A percentile compares a stretch with the other conserved stretches of the same genome.
Evolutionary conservation across 495 filamentous ascomycete genomes (phyloP).

Genomic region (Aspergillus egyptiacus): DNA sequence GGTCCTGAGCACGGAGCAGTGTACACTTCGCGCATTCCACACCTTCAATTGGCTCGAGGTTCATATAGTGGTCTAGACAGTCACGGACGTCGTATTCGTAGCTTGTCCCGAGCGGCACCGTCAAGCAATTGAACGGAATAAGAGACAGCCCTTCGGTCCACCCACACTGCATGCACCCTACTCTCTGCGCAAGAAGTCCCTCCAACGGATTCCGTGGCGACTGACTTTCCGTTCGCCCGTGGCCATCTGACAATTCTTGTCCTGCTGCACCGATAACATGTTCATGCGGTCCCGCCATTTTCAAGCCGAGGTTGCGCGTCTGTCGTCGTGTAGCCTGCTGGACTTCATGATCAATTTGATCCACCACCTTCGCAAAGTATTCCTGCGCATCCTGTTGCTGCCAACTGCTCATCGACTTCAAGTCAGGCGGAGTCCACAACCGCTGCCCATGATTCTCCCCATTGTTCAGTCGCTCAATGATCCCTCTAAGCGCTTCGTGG

Average conservation of each 20-base stretch:
- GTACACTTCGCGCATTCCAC: slow-evolving; percentile 94
- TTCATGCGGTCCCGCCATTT: slow-evolving; percentile 34
- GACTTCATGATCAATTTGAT: slow-evolving; percentile 78
- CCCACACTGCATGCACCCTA: slow-evolving; percentile 81
- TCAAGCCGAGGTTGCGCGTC: slow-evolving; percentile 39
- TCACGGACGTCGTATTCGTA: slow-evolving; percentile 60
- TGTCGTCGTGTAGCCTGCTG: slow-evolving; percentile 41
- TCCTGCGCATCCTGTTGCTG: slow-evolving; percentile 99
- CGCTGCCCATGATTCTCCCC: slow-evolving; percentile 59
- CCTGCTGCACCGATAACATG: slow-evolving; percentile 28
- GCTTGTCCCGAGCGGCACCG: slow-evolving; percentile 62
- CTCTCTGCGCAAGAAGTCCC: slow-evolving; percentile 81
- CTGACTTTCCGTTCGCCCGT: slow-evolving; percentile 9
- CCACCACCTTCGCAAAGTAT: slow-evolving; percentile 86
- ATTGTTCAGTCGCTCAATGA: slow-evolving; percentile 63
- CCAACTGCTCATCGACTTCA: slow-evolving; percentile 87
- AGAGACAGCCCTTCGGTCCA: slow-evolving; percentile 80
- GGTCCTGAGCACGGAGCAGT: slow-evolving; percentile 49
- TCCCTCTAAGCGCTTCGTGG: slow-evolving; percentile 53
- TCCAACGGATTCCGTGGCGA: slow-evolving; percentile 65
- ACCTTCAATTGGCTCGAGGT: slow-evolving; percentile 74
- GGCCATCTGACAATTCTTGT: background rate
- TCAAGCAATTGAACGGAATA: slow-evolving; percentile 91
- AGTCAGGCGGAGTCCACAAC: slow-evolving; percentile 67
- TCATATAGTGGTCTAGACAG: slow-evolving; percentile 78